Conservation (phyloP, 2,329 filamentous ascomycete genomes). For the Aphanoascus verrucosus region DNA sequence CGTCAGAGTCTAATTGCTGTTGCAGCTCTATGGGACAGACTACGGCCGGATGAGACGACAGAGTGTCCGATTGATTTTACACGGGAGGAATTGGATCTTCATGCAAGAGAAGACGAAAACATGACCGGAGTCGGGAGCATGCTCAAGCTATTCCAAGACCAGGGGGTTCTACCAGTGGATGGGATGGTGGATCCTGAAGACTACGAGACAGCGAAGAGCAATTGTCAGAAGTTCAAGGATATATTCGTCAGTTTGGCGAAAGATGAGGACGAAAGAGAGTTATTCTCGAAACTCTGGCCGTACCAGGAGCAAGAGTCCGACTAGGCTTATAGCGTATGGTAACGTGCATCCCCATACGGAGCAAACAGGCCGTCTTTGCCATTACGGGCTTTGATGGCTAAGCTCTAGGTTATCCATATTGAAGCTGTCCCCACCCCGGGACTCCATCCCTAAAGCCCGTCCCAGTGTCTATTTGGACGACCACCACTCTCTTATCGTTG, state of each 20-base stretch:
- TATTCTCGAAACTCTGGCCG: slow-evolving; percentile 21
- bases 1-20: slow-evolving; percentile 23
- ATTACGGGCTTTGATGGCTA: too few species aligned
- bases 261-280: slow-evolving; percentile 19
- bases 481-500: too few species aligned
- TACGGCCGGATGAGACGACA: slow-evolving; percentile 10
- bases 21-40: slow-evolving; percentile 18
- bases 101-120: slow-evolving; percentile 25
- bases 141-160: slow-evolving; percentile 22
- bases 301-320: slow-evolving; percentile 16
- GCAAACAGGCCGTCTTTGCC: too few species aligned
- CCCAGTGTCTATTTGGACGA: too few species aligned
- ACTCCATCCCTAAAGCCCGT: too few species aligned
- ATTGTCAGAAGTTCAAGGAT: slow-evolving; percentile 19
- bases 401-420: too few species aligned
- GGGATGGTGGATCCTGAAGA: slow-evolving; percentile 27
- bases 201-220: slow-evolving; percentile 19
- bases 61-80: slow-evolving; percentile 22
- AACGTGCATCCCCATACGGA: too few species aligned
- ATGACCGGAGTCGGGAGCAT: slow-evolving; percentile 24
- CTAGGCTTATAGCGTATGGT: too few species aligned
- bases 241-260: slow-evolving; percentile 19
- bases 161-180: slow-evolving; percentile 23
- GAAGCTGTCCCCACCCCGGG: too few species aligned
- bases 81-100: slow-evolving; percentile 19